Conservation (phyloP, 2,329 filamentous ascomycete genomes). For the Fusarium continuum region DNA sequence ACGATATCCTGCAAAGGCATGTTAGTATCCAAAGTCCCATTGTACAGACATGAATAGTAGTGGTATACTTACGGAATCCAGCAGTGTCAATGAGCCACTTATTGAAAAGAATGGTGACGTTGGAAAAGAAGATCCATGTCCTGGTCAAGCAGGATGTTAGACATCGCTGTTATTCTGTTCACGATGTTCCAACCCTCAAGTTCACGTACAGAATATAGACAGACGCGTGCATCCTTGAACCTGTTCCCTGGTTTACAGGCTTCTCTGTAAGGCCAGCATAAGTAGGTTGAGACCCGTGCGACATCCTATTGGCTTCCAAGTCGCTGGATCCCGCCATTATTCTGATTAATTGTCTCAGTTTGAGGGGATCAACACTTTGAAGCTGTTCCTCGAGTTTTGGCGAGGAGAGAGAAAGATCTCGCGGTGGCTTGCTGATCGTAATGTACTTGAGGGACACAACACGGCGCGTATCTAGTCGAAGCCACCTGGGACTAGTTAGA, state of each 20-base stretch:
- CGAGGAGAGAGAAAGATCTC: background rate
- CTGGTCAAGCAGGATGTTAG: conserved; percentile 45
- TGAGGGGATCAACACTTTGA: background rate
- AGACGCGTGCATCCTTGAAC: conserved; percentile 46
- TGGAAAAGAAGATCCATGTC: conserved; percentile 86
- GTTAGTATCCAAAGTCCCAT: conserved; percentile 12
- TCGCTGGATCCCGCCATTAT: conserved; percentile 22
- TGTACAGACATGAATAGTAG: background rate
- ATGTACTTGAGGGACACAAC: conserved; percentile 2
- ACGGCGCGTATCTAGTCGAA: conserved; percentile 9
- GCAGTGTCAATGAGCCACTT: conserved; percentile 84
- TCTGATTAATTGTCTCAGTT: conserved; percentile 7
- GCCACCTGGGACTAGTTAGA: conserved; percentile 18
- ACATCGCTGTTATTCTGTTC: background rate
- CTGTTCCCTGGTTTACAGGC: conserved; percentile 28
- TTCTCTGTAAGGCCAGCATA: conserved; percentile 40
- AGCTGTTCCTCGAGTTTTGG: background rate
- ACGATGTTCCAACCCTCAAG: background rate
- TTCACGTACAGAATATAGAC: conserved; percentile 46
- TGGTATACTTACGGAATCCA: conserved; percentile 71
- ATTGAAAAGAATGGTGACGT: conserved; percentile 89
- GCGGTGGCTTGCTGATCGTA: conserved; percentile 6
- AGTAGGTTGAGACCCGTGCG: background rate
- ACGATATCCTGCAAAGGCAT: conserved; percentile 46
- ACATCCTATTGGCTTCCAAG: conserved; percentile 19